Evolutionary conservation across 2,329 filamentous ascomycete species (phyloP).

Genomic region (Colletotrichum lupini): DNA sequence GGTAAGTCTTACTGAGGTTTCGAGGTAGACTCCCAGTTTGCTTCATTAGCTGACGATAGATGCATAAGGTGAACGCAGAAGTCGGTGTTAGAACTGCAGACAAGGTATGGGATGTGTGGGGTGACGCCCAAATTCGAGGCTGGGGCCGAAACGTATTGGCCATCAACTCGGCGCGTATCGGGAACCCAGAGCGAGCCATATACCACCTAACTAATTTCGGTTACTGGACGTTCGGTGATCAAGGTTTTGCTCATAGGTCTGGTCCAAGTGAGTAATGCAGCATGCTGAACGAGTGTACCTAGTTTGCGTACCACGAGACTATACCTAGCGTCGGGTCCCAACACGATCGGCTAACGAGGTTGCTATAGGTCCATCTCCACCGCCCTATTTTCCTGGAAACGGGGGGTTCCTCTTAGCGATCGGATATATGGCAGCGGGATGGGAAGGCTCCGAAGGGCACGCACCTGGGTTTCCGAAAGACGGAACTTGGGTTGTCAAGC

Average conservation of each 20-base stretch:
- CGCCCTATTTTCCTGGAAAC: conserved; percentile 49
- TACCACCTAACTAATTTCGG: conserved; percentile 52
- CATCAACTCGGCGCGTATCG: conserved; percentile 54
- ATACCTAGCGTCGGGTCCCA: too few relatives aligned
- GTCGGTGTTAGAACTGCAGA: conserved; percentile 49
- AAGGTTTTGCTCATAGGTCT: conserved; percentile 41
- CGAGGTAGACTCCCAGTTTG: too few relatives aligned
- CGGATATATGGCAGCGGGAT: conserved; percentile 46
- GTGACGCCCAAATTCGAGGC: conserved; percentile 52
- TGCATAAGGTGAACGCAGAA: conserved; percentile 45
- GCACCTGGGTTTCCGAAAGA: conserved; percentile 49
- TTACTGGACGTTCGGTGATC: conserved; percentile 53
- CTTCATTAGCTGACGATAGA: background rate
- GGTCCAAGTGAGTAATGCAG: conserved; percentile 36
- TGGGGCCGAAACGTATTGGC: conserved; percentile 60
- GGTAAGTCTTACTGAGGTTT: background rate
- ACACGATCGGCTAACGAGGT: background rate
- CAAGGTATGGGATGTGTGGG: conserved; percentile 53
- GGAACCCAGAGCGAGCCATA: conserved; percentile 53
- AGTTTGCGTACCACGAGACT: too few relatives aligned
- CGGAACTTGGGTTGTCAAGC: conserved; percentile 46
- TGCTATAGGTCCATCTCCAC: conserved; percentile 29
- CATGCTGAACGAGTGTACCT: too few relatives aligned
- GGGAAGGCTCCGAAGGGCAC: conserved; percentile 36
- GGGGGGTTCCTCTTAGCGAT: conserved; percentile 51